phyloP scores from a whole-genome alignment of 2,329 filamentous ascomycete species.

The Fusarium liriodendri region DNA sequence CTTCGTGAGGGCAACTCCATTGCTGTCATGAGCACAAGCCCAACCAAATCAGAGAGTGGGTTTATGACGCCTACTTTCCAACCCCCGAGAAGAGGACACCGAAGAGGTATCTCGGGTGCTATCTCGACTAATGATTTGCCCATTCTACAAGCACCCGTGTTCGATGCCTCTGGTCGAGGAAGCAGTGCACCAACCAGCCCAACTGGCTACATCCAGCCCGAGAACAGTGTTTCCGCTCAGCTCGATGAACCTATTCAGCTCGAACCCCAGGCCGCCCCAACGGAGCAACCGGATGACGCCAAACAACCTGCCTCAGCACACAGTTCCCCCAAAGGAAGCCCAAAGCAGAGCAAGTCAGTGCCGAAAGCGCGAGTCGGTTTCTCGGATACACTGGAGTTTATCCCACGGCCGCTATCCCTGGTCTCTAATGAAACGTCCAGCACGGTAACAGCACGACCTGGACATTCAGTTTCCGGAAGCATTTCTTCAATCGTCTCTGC shows the following conservation, averaged over 20 bases:
- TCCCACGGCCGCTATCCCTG: slow-evolving; percentile 83
- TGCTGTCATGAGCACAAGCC: slow-evolving; percentile 74
- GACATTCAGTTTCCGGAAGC: slow-evolving; percentile 82
- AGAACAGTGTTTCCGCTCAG: slow-evolving; percentile 38
- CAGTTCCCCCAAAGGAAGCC: slow-evolving; percentile 19
- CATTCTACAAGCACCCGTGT: slow-evolving; percentile 69
- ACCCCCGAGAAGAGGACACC: slow-evolving; percentile 73
- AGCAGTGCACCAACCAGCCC: slow-evolving; percentile 75
- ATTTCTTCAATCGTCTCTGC: slow-evolving; percentile 81
- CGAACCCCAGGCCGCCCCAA: slow-evolving; percentile 4
- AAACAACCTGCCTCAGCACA: slow-evolving; percentile 5
- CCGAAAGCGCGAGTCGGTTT: slow-evolving; percentile 80
- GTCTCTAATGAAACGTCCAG: slow-evolving; percentile 88
- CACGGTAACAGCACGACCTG: slow-evolving; percentile 75
- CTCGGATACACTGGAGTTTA: slow-evolving; percentile 85
- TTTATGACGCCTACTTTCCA: slow-evolving; percentile 67
- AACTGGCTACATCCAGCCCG: slow-evolving; percentile 54
- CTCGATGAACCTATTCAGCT: slow-evolving; percentile 4
- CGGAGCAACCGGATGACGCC: slow-evolving; percentile 1
- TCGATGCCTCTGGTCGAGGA: slow-evolving; percentile 62
- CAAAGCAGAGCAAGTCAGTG: slow-evolving; percentile 45
- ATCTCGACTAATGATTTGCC: slow-evolving; percentile 87
- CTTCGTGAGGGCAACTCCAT: slow-evolving; percentile 68
- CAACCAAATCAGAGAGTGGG: slow-evolving; percentile 72
- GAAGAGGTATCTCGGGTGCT: slow-evolving; percentile 76